phyloP scores from a whole-genome alignment of 257 asterid species.

The Salvia splendens region DNA sequence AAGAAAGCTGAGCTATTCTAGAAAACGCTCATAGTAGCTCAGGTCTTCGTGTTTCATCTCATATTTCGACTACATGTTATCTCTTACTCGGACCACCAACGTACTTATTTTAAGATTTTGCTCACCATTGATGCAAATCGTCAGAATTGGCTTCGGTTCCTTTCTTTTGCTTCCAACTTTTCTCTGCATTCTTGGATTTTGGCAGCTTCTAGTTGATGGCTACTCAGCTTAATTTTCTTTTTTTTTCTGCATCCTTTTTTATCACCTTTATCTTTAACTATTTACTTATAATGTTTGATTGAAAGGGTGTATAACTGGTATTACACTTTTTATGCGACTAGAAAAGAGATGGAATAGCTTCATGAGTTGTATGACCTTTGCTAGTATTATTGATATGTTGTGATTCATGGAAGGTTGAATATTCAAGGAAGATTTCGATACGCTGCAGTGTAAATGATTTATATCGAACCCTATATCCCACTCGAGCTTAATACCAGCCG shows the following conservation, averaged over 20 bases:
- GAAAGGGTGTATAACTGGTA: conserved; percentile 33
- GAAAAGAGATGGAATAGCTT: conserved; percentile 28
- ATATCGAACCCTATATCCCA: no score
- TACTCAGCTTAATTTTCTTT: conserved; percentile 28
- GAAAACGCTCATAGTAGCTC: conserved; percentile 12
- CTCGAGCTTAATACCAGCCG: no score
- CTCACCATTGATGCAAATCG: conserved; percentile 20
- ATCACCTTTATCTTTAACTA: conserved; percentile 2
- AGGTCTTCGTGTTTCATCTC: conserved; percentile 18
- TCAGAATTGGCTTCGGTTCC: conserved; percentile 37
- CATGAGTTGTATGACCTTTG: conserved; percentile 17
- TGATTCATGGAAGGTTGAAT: not conserved
- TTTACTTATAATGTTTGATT: conserved; percentile 1
- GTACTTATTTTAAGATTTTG: conserved; percentile 27
- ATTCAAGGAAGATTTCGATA: not conserved
- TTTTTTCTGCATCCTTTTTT: conserved; percentile 14
- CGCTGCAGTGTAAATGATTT: no score
- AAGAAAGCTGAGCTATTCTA: conserved; percentile 89
- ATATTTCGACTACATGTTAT: conserved; percentile 31
- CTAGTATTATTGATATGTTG: not conserved
- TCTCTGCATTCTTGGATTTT: conserved; percentile 46
- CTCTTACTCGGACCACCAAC: conserved; percentile 39
- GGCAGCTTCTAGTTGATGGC: conserved; percentile 44
- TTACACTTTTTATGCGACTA: conserved; percentile 31
- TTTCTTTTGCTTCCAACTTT: conserved; percentile 16